Base-by-base conservation (phyloP, 176 grass and related monocot genomes). In the Coix lacrymajobi region DNA sequence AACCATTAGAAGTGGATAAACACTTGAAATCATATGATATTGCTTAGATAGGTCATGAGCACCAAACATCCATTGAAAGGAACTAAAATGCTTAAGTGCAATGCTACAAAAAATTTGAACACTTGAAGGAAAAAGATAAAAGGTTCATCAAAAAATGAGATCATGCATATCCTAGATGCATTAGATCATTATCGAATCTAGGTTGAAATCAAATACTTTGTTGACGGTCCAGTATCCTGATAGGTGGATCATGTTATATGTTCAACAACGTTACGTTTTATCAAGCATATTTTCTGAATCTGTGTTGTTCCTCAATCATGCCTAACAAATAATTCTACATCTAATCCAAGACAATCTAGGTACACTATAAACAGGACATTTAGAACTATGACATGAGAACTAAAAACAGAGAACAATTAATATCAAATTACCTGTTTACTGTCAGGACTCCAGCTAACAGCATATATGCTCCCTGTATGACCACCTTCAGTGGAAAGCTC, bases 381-480 rank as follows among this genome's bases (percentile, higher is more conserved):
- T 13, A 73, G 56, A 33, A 82, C 66, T 13, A 32, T 44, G 19
- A 28, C 56, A 52, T 29, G 56, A 38, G 29, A 74, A 79, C 15
- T 56, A 69, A 82, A 34, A 90, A 83, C 46, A 61, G n/a, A 75
- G 14, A 93, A 82, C 13, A 62, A 12, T 36, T 66, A 82, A 75
- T 65, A 62, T 58, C 10, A 75, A 79, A 73, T 84, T 90, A 99
- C 96, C 77, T 99, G 91, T 93, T 96, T 96, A 78, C 96, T 96
- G 79, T 99, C 93, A 69, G 91, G 83, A 84, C 91, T 99, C 96
- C 96, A 99, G 90, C 89, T 96, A 86, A 92, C 82, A 82, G 96
- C 93, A 85, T 99, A 99, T 79, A 99, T 96, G 81, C 93, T 96
- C 61, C 96, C 96, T 15, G 87, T 99, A 80, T 99, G 96, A 60